Evolutionary conservation across 2,329 filamentous ascomycete species (phyloP), one percentile per base, ranked within the genome.

Genomic region (Chaetomium sp.): DNA sequence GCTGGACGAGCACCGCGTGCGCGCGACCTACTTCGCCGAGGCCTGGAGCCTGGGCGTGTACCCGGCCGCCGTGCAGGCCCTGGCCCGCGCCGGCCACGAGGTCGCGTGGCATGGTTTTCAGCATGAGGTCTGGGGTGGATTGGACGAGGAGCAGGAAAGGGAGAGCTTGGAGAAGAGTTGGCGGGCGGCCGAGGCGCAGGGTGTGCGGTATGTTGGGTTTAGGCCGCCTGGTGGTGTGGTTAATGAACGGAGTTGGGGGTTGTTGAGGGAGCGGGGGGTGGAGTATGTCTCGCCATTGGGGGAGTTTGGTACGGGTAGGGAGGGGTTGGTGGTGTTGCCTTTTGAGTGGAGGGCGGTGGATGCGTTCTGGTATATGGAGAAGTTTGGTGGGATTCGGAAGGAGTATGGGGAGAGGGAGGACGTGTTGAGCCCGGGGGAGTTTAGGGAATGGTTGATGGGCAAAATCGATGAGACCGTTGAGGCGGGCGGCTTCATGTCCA

Each of bases 331-430:
- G n/a, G 67, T 74, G 31, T 58, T 75, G 45, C 73, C 74, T 0
- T 75, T 75, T 65, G 72, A 74, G 57, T 75, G 73, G 74, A 63
- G 58, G 51, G 65, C 68, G 3, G 73, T 75, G 19, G 74, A 75
- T 47, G 74, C 73, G 1, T 74, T 72, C 47, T 75, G 72, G 68
- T 75, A 75, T 49, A 75, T 75, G 73, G 73, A 72, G 9, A 75
- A 74, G 65, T 74, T 74, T 33, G 56, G 45, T 0, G 64, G 25
- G 3, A 68, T 73, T 13, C 63, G 73, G 13, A 60, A 60, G 42
- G 54, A 65, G 13, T 56, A 67, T n/a, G 70, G 72, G 2, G 69
- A 63, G 35, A 33, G 45, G 45, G 63, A 66, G 45, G 69, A 54
- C 9, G 56, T 64, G 29, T 47, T 68, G 13, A 59, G 60, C 3